phyloP scores from a whole-genome alignment of 202 grass and related monocot genomes.

The Digitaria exilis region DNA sequence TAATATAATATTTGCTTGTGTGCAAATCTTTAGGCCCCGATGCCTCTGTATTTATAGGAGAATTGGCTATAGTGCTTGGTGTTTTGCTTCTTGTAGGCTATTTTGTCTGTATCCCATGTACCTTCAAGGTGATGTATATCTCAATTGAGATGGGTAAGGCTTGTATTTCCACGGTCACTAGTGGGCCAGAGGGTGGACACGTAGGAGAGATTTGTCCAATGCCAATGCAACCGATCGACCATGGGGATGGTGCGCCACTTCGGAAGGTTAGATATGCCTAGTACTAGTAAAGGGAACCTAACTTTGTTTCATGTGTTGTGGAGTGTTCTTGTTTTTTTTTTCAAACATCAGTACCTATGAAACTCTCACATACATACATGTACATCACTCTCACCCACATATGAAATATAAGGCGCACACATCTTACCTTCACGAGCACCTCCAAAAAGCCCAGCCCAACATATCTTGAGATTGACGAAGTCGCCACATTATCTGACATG shows the following conservation, averaged over 20 bases:
- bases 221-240: conserved; percentile 13
- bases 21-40: not conserved
- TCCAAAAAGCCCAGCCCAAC: too few relatives aligned
- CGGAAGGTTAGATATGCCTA: not conserved
- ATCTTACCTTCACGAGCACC: too few relatives aligned
- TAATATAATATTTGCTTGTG: not conserved
- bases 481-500: not conserved
- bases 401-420: too few relatives aligned
- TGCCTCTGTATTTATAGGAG: not conserved
- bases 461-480: too few relatives aligned
- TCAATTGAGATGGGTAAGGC: not conserved
- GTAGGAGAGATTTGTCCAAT: not conserved
- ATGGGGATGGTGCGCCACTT: not conserved
- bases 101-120: conserved; percentile 22
- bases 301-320: not conserved
- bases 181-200: not conserved
- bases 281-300: not conserved
- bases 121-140: not conserved
- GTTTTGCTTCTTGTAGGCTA: not conserved
- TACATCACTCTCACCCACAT: too few relatives aligned
- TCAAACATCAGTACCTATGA: rapidly evolving
- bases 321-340: not conserved
- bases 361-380: too few relatives aligned
- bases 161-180: not conserved
- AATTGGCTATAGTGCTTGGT: not conserved